Conservation (phyloP, 345 rosid genomes). For the Durio zibethinus region DNA sequence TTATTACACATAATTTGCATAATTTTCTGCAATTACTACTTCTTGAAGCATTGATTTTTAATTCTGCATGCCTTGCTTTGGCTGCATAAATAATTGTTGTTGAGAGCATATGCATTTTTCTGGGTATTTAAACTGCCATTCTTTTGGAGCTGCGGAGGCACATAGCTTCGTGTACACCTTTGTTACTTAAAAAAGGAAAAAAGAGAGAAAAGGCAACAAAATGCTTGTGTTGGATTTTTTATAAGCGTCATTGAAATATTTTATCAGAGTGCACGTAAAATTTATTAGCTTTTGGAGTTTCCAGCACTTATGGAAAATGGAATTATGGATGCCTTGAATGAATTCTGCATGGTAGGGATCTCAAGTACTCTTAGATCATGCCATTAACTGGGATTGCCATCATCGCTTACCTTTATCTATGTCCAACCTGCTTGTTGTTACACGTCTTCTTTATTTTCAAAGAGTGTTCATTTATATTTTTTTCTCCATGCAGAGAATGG, state of each 20-base stretch:
- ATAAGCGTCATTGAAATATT: background rate
- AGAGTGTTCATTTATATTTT: background rate
- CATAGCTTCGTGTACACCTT: background rate
- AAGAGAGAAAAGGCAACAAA: background rate
- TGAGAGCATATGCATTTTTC: background rate
- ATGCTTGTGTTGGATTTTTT: constrained; percentile 1
- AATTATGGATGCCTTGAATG: background rate
- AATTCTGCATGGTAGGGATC: background rate
- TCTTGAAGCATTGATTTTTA: background rate
- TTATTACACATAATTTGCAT: background rate
- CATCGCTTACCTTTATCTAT: background rate
- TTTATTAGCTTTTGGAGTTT: background rate
- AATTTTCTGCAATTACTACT: background rate
- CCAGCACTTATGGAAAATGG: background rate
- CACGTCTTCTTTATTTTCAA: background rate
- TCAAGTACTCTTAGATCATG: background rate
- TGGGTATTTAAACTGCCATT: background rate
- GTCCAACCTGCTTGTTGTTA: background rate
- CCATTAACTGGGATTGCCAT: background rate
- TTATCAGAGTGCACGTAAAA: background rate
- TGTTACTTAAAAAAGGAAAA: background rate
- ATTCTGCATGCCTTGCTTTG: background rate
- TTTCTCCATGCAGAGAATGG: constrained; percentile 45
- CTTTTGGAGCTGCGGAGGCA: background rate
- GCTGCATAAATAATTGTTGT: background rate